Conservation (phyloP, 495 filamentous ascomycete genomes). For the Friedmanniomyces endolithicus region DNA sequence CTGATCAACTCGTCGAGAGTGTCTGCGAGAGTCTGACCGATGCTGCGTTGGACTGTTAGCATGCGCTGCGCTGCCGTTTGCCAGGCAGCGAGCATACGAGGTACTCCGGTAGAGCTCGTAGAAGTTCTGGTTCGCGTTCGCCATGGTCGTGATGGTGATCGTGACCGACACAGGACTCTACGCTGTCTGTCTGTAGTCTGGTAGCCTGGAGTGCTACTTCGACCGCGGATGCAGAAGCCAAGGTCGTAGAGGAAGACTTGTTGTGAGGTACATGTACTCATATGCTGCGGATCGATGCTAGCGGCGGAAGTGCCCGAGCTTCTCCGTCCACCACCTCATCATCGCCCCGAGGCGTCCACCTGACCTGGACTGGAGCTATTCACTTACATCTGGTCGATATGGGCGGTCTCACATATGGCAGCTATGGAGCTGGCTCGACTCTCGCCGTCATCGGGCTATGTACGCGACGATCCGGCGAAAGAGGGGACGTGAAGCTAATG, state of each 20-base stretch:
- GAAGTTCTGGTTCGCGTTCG: conserved; percentile 36
- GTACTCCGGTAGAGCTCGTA: conserved; percentile 71
- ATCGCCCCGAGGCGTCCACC: too few species aligned
- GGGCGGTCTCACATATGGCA: conserved; percentile 46
- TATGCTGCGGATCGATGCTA: background rate
- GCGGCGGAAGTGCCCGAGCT: background rate
- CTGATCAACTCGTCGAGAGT: conserved; percentile 93
- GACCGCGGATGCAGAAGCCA: background rate
- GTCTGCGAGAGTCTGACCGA: conserved; percentile 84
- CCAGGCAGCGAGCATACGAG: conserved; percentile 12
- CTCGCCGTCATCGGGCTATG: conserved; percentile 79
- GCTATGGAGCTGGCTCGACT: conserved; percentile 55
- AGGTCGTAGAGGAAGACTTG: background rate
- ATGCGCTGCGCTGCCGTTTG: background rate
- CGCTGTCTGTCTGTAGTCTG: background rate
- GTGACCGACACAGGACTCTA: background rate
- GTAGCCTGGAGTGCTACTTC: background rate
- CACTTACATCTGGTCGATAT: conserved; percentile 8
- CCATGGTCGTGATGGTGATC: conserved; percentile 19
- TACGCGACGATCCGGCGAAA: conserved; percentile 37
- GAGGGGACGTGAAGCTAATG: conserved; percentile 27
- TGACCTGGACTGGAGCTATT: too few species aligned
- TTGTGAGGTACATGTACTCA: background rate
- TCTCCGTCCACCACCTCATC: background rate
- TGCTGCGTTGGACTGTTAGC: conserved; percentile 39